Evolutionary conservation across 2,329 filamentous ascomycete species (phyloP).

Genomic region (Apiospora aurea): DNA sequence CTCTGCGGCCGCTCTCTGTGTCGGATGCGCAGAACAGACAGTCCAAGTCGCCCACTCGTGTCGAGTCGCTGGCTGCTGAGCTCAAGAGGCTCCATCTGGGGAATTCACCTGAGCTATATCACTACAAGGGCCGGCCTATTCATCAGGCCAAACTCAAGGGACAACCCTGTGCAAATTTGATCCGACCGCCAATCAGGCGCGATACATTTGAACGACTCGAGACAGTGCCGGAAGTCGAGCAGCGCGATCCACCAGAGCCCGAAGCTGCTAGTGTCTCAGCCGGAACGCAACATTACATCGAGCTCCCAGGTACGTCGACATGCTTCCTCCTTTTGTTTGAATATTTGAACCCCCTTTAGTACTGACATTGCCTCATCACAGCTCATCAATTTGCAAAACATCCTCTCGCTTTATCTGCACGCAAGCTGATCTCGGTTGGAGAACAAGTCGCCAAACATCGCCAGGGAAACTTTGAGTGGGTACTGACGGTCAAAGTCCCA

Average conservation of each 20-base stretch:
- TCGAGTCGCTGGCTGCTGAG: conserved; percentile 44
- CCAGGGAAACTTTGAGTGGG: conserved; percentile 41
- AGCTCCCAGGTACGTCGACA: conserved; percentile 38
- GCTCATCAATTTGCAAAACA: conserved; percentile 38
- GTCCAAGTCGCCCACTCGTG: conserved; percentile 32
- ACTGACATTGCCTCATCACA: conserved; percentile 26
- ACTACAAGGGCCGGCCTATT: conserved; percentile 28
- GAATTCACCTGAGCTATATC: conserved; percentile 30
- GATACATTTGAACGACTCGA: conserved; percentile 41
- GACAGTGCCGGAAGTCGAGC: conserved; percentile 40
- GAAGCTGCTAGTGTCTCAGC: conserved; percentile 30
- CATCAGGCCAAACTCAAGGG: conserved; percentile 32
- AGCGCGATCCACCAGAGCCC: conserved; percentile 30
- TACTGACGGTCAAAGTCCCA: conserved; percentile 36
- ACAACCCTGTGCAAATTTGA: conserved; percentile 33
- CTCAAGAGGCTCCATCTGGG: conserved; percentile 43
- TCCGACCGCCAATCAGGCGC: conserved; percentile 35
- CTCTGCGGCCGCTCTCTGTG: conserved; percentile 41
- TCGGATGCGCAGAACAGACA: conserved; percentile 40
- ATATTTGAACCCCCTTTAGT: not conserved
- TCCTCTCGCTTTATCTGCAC: conserved; percentile 38
- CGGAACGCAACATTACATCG: conserved; percentile 31
- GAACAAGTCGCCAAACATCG: conserved; percentile 42
- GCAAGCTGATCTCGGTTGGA: conserved; percentile 37
- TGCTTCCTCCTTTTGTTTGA: not conserved